Base-by-base conservation (phyloP, 169 alveolate genomes). In the Plasmodium gallinaceum region DNA sequence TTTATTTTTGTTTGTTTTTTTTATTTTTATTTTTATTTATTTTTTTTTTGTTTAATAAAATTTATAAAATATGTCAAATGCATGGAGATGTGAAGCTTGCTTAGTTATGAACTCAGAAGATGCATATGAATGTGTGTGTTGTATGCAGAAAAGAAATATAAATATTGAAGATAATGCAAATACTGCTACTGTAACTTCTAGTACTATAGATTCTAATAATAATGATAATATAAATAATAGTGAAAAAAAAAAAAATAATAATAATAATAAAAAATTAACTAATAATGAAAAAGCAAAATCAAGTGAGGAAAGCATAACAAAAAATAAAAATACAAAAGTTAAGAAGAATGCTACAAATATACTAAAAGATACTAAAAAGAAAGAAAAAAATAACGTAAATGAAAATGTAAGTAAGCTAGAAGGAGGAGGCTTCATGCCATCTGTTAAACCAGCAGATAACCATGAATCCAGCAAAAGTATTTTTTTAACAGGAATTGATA, bases 351-450 rank as follows among this genome's bases (percentile, higher is more conserved):
- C 26, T 54, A 69, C 76, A 37, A 72, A 72, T 74, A 12, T 60
- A 16, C 12, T 57, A 57, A 51, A 64, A 18, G 65, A 43, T 14
- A 61, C 74, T 22, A 76, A 76, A 26, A 51, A 51, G 20, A 14
- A 14, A 51, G 61, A 51, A 51, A 32, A 32, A 32, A 46, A 58
- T 58, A 74, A 48, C 32, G 73, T 39, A 32, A 76, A 32, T 62
- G 16, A 52, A 62, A 20, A 76, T 20, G 52, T 9, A 46, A 12
- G 26, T 10, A 76, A 65, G n/a, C 14, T 46, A 16, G 54, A 37
- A 6, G 89, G 74, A 20, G 78, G 75, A 18, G 89, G 89, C 0
- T 76, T 76, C 46, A 76, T 76, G 22, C 89, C 89, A n/a, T 76
- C 89, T 5, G 39, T 76, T 22, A 65, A 76, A 22, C 60, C 39